Base-by-base conservation (phyloP, 495 filamentous ascomycete species). In the Daldinia concentrica region DNA sequence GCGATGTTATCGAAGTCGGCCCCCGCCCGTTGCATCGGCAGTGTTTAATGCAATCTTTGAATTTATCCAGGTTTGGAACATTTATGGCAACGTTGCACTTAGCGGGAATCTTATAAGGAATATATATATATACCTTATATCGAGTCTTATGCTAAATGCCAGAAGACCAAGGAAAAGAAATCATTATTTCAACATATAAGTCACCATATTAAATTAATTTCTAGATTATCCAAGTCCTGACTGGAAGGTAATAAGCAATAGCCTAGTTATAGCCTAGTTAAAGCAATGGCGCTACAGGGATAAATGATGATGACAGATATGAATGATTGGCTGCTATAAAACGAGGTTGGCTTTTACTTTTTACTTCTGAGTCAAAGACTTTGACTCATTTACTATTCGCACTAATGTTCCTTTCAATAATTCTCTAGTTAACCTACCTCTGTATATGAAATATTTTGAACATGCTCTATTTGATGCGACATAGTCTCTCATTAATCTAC, bases 21-120 rank as follows among this genome's bases (percentile, higher is more conserved):
- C 62, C 59, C 61, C 61, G 63, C 60, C 36, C 37, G 24, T 61
- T 12, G 45, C n/a, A 12, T 39, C 68, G 68, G 68, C 27, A 70
- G 27, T 70, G 68, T 19, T 61, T 61, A 70, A 65, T 61, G 50
- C 56, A 61, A 70, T 70, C 61, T 70, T 55, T 57, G 48, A 14
- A 32, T 37, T 41, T 36, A 57, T 17, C 34, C 27, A 5, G 1
- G 22, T 17, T 30, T 30, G 1, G 27, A 41, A 15, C 17, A 15
- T 41, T 15, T 50, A 24, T 22, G n/a, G 26, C 3, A 50, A 9
- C 37, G 11, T 24, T 48, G 43, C 9, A 12, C 19, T 22, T 11
- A 48, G 9, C 17, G 41, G 9, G 6, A 51, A 50, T 50, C 8
- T 12, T 50, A 19, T 50, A 50, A 6, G n/a, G n/a, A n/a, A n/a